phyloP scores from a whole-genome alignment of 2,329 filamentous ascomycete genomes.

The Chaetomium sp. region DNA sequence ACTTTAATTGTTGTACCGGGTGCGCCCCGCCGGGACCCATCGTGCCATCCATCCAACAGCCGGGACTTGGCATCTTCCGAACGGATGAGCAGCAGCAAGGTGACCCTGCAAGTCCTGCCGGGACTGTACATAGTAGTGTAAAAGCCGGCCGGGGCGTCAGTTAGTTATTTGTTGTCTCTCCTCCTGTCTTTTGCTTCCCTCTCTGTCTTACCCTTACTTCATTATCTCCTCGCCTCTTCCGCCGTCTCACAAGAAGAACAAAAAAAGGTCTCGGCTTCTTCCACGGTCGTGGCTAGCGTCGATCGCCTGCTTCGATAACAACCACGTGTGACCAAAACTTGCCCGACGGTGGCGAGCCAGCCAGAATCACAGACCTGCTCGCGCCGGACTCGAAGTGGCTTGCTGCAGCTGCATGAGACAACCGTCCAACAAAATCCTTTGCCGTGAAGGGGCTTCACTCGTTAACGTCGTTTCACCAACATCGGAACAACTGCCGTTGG shows the following conservation, averaged over 20 bases:
- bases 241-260: neutral
- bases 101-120: constrained; percentile 7
- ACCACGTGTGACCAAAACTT: constrained; percentile 13
- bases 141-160: too few species aligned
- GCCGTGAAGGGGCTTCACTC: neutral
- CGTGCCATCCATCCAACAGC: constrained; percentile 11
- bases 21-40: neutral
- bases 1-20: constrained; percentile 3
- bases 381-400: constrained; percentile 13
- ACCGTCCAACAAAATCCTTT: neutral
- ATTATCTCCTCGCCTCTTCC: too few species aligned
- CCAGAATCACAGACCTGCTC: neutral
- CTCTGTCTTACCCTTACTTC: too few species aligned
- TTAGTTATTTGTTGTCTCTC: neutral
- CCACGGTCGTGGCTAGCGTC: constrained; percentile 5
- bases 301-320: constrained; percentile 1
- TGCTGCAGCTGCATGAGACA: constrained; percentile 19
- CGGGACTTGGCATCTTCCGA: constrained; percentile 8
- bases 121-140: neutral
- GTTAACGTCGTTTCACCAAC: constrained; percentile 1
- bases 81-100: constrained; percentile 12
- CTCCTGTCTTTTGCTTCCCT: neutral
- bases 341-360: constrained; percentile 6
- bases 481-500: constrained; percentile 6
- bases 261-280: constrained; percentile 1